Base-by-base conservation (phyloP, 257 asterid genomes). In the Primulina eburnea region DNA sequence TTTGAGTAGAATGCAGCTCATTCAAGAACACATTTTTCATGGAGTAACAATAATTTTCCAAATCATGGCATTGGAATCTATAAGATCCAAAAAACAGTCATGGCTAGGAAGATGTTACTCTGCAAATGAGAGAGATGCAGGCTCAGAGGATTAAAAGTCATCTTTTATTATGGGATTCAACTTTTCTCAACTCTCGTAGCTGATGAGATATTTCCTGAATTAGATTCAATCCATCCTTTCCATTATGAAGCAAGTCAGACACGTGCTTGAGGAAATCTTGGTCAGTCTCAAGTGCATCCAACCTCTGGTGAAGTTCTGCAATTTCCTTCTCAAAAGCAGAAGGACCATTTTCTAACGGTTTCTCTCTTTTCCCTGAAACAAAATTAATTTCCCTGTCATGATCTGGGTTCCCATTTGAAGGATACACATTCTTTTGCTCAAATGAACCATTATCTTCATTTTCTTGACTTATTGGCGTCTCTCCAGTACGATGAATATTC, bases 261-360 rank as follows among this genome's bases (percentile, higher is more conserved):
- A 87, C 72, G 69, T 78, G 82, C 75, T 70, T 75, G 60, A 86
- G 72, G 66, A 85, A 78, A 58, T 80, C 78, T 29, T 67, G 35
- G 70, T 80, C 88, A n/a, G 71, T 64, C 71, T 87, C 94, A 29
- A 87, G 82, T 66, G 86, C 83, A 76, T 77, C 73, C 77, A 89
- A 73, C 73, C 87, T 80, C 21, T 65, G 80, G 32, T 71, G 70
- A 63, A 84, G 81, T 50, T 50, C 57, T 16, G 17, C 21, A 5
- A 50, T 16, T 50, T 50, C 57, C 20, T 50, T 50, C 57, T 17
- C 57, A 5, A 14, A 50, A 16, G 2, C 57, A 3, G 0, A 50
- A 17, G 57, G 20, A 4, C 57, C 57, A 17, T 16, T 50, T 17
- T 50, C 57, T 16, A 50, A 50, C 14, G 8, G 21, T 50, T 16